Evolutionary conservation across 768 basidiomycete species (phyloP), one percentile per base, ranked within the genome.

Genomic region (Obba rivulosa): DNA sequence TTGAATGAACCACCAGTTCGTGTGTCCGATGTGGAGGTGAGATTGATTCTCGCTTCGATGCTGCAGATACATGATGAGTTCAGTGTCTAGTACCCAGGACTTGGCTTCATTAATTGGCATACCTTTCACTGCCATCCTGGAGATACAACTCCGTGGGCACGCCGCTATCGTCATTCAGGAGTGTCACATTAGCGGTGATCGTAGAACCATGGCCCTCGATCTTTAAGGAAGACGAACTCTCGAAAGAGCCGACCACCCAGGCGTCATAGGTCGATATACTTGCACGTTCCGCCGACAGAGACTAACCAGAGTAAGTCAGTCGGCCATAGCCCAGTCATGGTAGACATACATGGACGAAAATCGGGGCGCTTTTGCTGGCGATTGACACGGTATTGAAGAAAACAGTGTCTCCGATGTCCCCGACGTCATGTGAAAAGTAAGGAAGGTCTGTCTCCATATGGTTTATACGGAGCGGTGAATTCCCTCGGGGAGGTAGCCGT

Each of bases 201-300:
- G 41, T 54, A 3, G 55, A 62, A 43, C 74, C 74, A 21, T 63
- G 62, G 0, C 71, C 72, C 17, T 22, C 22, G 22, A 76, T 51
- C 1, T 46, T 42, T 3, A 76, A 47, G 0, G 52, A 39, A 2
- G 55, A 35, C 0, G 66, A 62, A 0, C 64, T 49, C 49, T 64
- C 69, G 54, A 71, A 70, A 17, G 61, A 60, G 18, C 75, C 75
- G 2, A 13, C 18, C 48, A 76, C 72, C 1, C 53, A 41, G 2
- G 61, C 62, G 20, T 76, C 72, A 8, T 49, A 57, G 20, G 74
- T 61, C 3, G 24, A 49, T 24, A 71, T 18, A 2, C 43, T 34
- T 0, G 57, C 62, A 16, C 39, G 35, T 1, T 59, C 46, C 3
- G 63, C 57, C 11, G 61, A 54, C 16, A 72, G 37, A 5, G 69